Evolutionary conservation across 1,139 yeast species (phyloP).

Genomic region (Suhomyces terraborum): DNA sequence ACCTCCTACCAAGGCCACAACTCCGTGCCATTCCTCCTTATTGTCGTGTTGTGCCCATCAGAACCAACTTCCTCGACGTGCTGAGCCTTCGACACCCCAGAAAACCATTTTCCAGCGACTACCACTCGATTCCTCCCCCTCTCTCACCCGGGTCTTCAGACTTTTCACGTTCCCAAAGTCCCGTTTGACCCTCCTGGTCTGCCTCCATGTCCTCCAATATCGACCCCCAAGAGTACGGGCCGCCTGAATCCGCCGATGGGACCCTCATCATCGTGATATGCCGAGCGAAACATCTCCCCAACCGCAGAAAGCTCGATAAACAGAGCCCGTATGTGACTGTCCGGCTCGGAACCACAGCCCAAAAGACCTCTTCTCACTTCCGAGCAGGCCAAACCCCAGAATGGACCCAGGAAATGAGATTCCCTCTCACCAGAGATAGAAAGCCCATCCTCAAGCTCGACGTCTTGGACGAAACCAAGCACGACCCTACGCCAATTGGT

Average conservation of each 20-base stretch:
- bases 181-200: slow-evolving; percentile 1
- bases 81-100: background rate
- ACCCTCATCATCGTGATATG: slow-evolving; percentile 49
- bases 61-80: background rate
- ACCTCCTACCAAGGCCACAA: too few relatives aligned
- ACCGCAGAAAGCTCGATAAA: slow-evolving; percentile 78
- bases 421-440: slow-evolving; percentile 62
- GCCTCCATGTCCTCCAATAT: slow-evolving; percentile 5
- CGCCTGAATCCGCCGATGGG: slow-evolving; percentile 47
- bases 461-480: slow-evolving; percentile 83
- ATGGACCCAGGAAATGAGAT: slow-evolving; percentile 80
- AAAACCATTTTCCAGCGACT: too few relatives aligned
- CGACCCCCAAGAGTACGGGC: slow-evolving; percentile 9
- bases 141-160: background rate
- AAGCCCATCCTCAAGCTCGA: slow-evolving; percentile 67
- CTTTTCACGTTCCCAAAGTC: background rate
- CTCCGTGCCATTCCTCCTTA: too few relatives aligned
- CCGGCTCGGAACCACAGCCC: slow-evolving; percentile 77
- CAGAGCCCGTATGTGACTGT: slow-evolving; percentile 87
- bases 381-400: slow-evolving; percentile 92
- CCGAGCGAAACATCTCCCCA: slow-evolving; percentile 75
- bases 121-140: too few relatives aligned
- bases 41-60: too few relatives aligned
- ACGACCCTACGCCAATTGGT: slow-evolving; percentile 85
- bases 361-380: slow-evolving; percentile 68